Evolutionary conservation across 495 filamentous ascomycete species (phyloP).

Genomic region (Cudoniella acicularis): DNA sequence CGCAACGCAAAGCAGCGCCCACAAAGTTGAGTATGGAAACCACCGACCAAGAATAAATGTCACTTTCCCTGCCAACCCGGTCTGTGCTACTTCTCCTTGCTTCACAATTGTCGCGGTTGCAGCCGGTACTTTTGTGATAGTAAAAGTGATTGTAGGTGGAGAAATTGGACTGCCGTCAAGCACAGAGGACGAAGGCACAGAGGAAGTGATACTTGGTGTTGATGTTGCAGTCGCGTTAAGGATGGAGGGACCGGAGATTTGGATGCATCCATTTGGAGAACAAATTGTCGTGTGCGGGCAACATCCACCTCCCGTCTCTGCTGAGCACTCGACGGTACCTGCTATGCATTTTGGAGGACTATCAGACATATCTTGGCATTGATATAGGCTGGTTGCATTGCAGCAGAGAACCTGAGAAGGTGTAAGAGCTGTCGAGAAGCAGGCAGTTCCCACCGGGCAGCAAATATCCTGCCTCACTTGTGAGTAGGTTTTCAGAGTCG

Average conservation of each 20-base stretch:
- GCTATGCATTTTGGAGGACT: constrained; percentile 15
- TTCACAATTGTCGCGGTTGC: constrained; percentile 3
- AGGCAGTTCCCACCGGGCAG: constrained; percentile 17
- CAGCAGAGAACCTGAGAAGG: constrained; percentile 22
- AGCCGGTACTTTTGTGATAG: constrained; percentile 6
- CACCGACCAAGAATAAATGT: constrained; percentile 1
- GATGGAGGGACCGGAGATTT: background rate
- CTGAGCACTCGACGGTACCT: constrained; percentile 8
- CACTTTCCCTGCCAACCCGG: constrained; percentile 1
- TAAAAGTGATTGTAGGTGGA: background rate
- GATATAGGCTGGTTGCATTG: constrained; percentile 8
- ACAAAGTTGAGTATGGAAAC: constrained; percentile 14
- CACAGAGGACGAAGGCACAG: background rate
- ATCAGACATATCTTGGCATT: constrained; percentile 7
- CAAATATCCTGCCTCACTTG: constrained; percentile 17
- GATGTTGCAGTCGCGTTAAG: background rate
- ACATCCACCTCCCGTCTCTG: constrained; percentile 17
- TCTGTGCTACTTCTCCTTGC: constrained; percentile 19
- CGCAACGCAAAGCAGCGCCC: constrained; percentile 8
- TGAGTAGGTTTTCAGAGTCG: background rate
- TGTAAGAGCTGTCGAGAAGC: constrained; percentile 3
- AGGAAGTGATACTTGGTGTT: background rate
- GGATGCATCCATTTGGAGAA: constrained; percentile 20
- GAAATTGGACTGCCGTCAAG: background rate
- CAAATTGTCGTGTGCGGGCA: constrained; percentile 13